Conservation (phyloP, 257 asterid species). For the Datura wrightii region DNA sequence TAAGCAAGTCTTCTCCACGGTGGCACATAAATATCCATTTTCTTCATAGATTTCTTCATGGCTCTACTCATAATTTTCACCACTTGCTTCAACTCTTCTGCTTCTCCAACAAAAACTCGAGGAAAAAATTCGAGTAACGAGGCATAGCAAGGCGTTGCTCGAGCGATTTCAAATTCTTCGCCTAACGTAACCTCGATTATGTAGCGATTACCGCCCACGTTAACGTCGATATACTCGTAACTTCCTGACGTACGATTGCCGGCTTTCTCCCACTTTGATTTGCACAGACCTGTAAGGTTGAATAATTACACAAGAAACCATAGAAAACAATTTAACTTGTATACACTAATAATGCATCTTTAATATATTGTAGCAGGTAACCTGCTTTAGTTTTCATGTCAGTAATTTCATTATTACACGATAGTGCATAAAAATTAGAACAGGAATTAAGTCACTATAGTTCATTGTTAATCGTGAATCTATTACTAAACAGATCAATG, state of each 20-base stretch:
- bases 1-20: slow-evolving; percentile 83
- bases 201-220: slow-evolving; percentile 50
- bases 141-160: slow-evolving; percentile 56
- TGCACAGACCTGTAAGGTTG: slow-evolving; percentile 72
- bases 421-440: no score
- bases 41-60: slow-evolving; percentile 62
- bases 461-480: no score
- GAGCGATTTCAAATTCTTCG: slow-evolving; percentile 71
- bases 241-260: slow-evolving; percentile 56
- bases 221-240: slow-evolving; percentile 72
- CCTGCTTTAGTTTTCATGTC: neutral
- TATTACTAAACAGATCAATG: no score
- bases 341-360: neutral
- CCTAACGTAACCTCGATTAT: slow-evolving; percentile 59
- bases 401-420: neutral
- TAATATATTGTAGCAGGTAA: neutral
- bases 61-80: slow-evolving; percentile 66
- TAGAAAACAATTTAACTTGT: neutral
- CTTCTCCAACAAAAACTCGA: slow-evolving; percentile 49
- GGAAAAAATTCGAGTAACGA: slow-evolving; percentile 56
- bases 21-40: slow-evolving; percentile 59
- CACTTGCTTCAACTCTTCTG: slow-evolving; percentile 59
- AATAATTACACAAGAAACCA: neutral
- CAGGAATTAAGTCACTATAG: no score
- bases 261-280: slow-evolving; percentile 74